phyloP scores from a whole-genome alignment of 2,329 filamentous ascomycete genomes.

The Dactylellina cionopaga region DNA sequence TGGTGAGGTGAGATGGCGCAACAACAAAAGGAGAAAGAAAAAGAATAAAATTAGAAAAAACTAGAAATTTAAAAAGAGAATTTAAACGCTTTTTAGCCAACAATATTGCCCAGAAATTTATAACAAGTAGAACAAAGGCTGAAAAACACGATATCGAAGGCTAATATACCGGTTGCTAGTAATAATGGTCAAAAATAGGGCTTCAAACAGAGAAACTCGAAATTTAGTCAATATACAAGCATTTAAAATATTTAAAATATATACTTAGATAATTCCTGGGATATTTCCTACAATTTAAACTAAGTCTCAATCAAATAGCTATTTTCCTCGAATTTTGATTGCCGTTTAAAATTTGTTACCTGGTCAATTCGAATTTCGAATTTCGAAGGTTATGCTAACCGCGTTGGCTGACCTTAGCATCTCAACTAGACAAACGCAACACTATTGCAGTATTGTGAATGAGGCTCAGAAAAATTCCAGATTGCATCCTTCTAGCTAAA shows the following conservation, averaged over 20 bases:
- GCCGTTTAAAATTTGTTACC: neutral
- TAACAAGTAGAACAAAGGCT: neutral
- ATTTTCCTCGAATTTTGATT: slow-evolving; percentile 6
- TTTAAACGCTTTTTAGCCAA: neutral
- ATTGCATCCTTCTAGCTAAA: no score
- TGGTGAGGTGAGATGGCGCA: neutral
- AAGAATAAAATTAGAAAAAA: slow-evolving; percentile 6
- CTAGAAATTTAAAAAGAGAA: neutral
- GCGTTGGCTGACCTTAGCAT: no score
- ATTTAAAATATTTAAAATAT: slow-evolving; percentile 3
- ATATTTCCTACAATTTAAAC: neutral
- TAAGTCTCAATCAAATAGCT: slow-evolving; percentile 10
- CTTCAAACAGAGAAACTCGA: neutral
- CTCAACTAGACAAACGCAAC: no score
- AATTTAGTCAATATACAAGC: neutral
- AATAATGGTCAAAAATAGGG: neutral
- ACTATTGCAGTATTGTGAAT: no score
- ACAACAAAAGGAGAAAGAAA: neutral
- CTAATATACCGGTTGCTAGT: neutral
- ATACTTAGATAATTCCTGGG: neutral
- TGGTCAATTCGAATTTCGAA: no score
- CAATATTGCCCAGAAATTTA: neutral
- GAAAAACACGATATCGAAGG: neutral
- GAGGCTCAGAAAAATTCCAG: no score
- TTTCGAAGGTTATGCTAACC: no score